Evolutionary conservation across 2,329 filamentous ascomycete species (phyloP).

Genomic region (Coniochaeta sp.): DNA sequence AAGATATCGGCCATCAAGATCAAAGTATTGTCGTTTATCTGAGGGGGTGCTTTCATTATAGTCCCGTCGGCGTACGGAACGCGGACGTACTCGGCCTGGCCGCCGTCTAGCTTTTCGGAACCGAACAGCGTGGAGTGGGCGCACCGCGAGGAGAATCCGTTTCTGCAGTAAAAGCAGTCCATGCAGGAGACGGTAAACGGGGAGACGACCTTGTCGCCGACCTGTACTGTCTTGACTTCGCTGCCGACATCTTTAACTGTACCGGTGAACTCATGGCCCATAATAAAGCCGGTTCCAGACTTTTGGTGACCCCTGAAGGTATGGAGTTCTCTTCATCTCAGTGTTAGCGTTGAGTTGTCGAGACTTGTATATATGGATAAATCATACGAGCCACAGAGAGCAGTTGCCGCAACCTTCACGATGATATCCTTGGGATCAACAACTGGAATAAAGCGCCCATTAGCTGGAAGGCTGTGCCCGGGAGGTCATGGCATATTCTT

Average conservation of each 20-base stretch:
- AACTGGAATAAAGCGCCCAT: constrained; percentile 33
- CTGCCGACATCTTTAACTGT: constrained; percentile 61
- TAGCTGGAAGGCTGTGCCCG: constrained; percentile 8
- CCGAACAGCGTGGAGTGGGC: constrained; percentile 65
- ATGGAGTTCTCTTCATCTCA: constrained; percentile 63
- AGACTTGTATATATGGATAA: constrained; percentile 3
- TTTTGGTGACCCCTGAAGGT: constrained; percentile 77
- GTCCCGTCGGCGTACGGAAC: constrained; percentile 77
- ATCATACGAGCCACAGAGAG: constrained; percentile 77
- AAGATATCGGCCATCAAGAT: constrained; percentile 93
- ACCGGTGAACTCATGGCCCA: constrained; percentile 87
- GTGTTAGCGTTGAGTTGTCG: neutral
- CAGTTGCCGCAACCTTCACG: constrained; percentile 75
- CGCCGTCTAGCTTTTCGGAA: constrained; percentile 61
- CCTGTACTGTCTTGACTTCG: constrained; percentile 58
- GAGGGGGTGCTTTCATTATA: constrained; percentile 63
- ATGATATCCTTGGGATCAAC: constrained; percentile 68
- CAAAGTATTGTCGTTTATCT: constrained; percentile 65
- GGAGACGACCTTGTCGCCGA: constrained; percentile 73
- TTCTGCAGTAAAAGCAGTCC: constrained; percentile 78
- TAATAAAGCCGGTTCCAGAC: constrained; percentile 54
- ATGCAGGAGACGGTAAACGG: constrained; percentile 78
- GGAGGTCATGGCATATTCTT: constrained; percentile 9
- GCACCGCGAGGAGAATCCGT: constrained; percentile 72
- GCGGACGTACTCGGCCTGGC: constrained; percentile 75